Evolutionary conservation across 306 rosid genomes (phyloP), one percentile per base, ranked within the genome.

Genomic region (Lupinus albus): DNA sequence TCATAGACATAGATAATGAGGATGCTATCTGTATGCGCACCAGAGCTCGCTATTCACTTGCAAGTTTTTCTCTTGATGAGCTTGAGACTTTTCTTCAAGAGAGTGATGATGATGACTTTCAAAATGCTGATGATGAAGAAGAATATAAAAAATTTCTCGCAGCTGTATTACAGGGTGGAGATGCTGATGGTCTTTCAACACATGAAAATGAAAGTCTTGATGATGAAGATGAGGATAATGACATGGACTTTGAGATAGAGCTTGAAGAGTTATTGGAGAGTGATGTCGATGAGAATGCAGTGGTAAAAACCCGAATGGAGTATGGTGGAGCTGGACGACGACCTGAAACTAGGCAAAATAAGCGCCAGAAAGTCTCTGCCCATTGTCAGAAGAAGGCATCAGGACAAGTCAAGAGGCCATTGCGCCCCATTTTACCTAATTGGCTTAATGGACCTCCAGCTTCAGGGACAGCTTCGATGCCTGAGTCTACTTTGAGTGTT

Each of bases 1-100:
- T 73, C 17, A 50, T 72, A 64, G 94, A 80, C 50, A 51, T 82
- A 50, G 94, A 83, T 70, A 83, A 66, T 48, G 88, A 80, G 63
- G 96, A 84, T 80, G 96, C 96, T 58, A 90, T 93, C 9, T 90
- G 99, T 78, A 93, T 79, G 70, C 94, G 97, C 33, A 93, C 99
- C 5, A 84, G 97, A 75, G 99, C 97, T 54, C 96, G 92, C 48
- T 93, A 90, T 84, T 93, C 97, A 1, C 91, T 93, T 57, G 90
- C 88, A 59, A 83, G 93, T 81, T 93, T 83, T 76, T 82, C 85
- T 17, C 97, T 93, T 67, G 97, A 93, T 75, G 99, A 93, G 76
- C 96, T 90, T 1, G 96, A 93, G 81, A 86, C 82, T 58, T 93
- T 93, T 82, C 91, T 93, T 83, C 99, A 93, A 85, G 99, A 86